Evolutionary conservation across 2,329 filamentous ascomycete species (phyloP).

Genomic region (Venturia effusa): DNA sequence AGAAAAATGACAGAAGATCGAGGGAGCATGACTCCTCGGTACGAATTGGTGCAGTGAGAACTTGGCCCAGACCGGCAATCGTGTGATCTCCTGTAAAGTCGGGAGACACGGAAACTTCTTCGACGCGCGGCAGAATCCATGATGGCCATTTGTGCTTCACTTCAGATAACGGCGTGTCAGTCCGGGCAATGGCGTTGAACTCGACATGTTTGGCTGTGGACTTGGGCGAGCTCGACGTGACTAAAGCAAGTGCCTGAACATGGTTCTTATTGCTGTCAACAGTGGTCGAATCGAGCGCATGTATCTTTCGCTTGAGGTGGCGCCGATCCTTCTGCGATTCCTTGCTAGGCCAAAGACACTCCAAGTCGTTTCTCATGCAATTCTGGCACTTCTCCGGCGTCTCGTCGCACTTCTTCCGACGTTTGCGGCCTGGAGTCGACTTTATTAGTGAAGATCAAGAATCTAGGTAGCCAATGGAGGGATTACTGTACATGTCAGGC

Average conservation of each 20-base stretch:
- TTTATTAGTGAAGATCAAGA: not conserved
- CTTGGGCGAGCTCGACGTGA: not conserved
- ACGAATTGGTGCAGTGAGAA: not conserved
- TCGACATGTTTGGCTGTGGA: not conserved
- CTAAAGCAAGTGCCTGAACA: not conserved
- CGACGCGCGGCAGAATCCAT: not conserved
- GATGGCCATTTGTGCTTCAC: not conserved
- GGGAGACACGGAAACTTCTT: not conserved
- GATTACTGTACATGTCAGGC: not conserved
- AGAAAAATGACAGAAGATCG: not conserved
- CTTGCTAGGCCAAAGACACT: not conserved
- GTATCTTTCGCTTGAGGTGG: not conserved
- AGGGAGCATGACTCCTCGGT: not conserved
- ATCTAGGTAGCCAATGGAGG: not conserved
- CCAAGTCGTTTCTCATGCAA: not conserved
- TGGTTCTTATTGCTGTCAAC: not conserved
- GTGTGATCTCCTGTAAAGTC: not conserved
- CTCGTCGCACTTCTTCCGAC: slow-evolving; percentile 8
- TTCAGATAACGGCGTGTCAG: not conserved
- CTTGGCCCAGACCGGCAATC: not conserved
- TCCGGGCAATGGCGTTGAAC: not conserved
- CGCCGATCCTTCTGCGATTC: not conserved
- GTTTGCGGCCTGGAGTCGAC: not conserved
- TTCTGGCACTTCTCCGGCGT: not conserved
- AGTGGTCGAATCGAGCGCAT: not conserved